Conservation (phyloP, 208 protist genomes). For the Ichthyophonus hoferi region DNA sequence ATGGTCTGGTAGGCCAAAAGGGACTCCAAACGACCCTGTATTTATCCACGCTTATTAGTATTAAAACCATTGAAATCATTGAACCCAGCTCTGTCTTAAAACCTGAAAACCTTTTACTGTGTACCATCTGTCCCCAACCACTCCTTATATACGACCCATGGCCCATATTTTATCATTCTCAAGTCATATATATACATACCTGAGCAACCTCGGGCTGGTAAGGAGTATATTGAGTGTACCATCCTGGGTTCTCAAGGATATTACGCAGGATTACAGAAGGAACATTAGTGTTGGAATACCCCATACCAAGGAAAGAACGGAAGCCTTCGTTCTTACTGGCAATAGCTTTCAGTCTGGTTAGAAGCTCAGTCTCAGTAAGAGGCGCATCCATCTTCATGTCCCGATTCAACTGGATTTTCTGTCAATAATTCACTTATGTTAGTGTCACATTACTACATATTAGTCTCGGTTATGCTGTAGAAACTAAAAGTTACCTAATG, state of each 20-base stretch:
- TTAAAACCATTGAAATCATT: too few relatives aligned
- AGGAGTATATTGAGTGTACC: conserved; percentile 98
- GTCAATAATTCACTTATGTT: too few relatives aligned
- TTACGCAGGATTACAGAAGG: conserved; percentile 87
- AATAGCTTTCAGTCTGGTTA: conserved; percentile 7
- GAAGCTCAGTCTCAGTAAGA: conserved; percentile 28
- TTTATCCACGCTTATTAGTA: too few relatives aligned
- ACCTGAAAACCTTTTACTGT: too few relatives aligned
- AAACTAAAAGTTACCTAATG: too few relatives aligned
- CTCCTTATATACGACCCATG: not conserved
- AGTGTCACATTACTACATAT: too few relatives aligned
- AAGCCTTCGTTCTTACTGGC: conserved; percentile 24
- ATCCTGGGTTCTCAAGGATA: conserved; percentile 93
- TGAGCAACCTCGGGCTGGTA: conserved; percentile 75
- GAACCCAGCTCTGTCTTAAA: too few relatives aligned
- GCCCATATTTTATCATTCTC: too few relatives aligned
- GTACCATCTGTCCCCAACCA: too few relatives aligned
- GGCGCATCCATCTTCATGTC: not conserved
- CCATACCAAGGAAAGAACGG: conserved; percentile 44
- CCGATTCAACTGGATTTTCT: conserved; percentile 9
- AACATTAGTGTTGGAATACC: conserved; percentile 74
- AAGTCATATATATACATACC: too few relatives aligned
- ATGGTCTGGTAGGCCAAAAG: conserved; percentile 96
- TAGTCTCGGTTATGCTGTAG: too few relatives aligned
- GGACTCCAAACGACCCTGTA: conserved; percentile 90